Evolutionary conservation across 805 yeast genomes (phyloP), one percentile per base, ranked within the genome.

Genomic region (Blastobotrys attinorum): DNA sequence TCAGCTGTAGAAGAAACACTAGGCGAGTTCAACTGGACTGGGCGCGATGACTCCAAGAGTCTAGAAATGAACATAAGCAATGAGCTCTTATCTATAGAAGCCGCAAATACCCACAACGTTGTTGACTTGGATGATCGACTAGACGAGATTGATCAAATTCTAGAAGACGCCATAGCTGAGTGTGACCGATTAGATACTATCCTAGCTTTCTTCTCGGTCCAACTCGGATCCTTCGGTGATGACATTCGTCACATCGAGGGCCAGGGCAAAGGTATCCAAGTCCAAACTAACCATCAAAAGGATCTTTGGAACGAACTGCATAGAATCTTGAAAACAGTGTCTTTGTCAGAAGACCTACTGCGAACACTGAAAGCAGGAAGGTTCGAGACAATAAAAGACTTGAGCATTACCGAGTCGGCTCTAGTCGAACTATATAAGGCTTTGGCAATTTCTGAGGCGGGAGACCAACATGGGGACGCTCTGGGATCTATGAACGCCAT

Each of bases 231-330:
- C 2, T 75, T 86, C 31, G 73, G 79, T 11, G 77, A 77, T 2
- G 90, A 83, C 47, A 77, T 89, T 40, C 73, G 75, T 37, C 75
- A 72, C 41, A 78, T 88, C 34, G 95, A 87, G 56, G 69, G 70
- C 29, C 83, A 81, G 57, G 79, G 89, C 2, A 77, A 82, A 53
- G 95, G 95, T 39, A 62, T 87, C 15, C 96, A 89, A 62, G 81
- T 89, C 4, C 81, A 80, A 52, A 77, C 90, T 3, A 79, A 85
- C 36, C 89, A 89, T 63, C 84, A 83, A 60, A 85, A 84, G 54
- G 59, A 72, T n/a, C 66, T 88, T 20, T 81, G 79, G 70, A 76
- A 73, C 38, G 88, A 85, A 47, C 70, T 88, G 43, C 75, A 75
- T 32, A 76, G 72, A n/a, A 70, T 88, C 37, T 63, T 88, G 48